Conservation (phyloP, 208 protist genomes). For the Acanthamoeba triangularis region DNA sequence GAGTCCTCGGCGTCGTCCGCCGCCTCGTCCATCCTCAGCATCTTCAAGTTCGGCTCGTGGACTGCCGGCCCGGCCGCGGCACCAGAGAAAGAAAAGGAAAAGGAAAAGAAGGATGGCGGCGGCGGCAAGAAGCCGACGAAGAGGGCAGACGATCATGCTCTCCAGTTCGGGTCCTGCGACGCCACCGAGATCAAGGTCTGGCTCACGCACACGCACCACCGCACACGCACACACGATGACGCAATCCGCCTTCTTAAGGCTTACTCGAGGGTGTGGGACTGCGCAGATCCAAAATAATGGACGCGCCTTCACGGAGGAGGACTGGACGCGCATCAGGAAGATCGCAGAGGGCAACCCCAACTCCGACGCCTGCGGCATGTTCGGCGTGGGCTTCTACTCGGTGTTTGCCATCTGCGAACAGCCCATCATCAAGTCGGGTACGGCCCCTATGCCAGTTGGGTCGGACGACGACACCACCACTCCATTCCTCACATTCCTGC, state of each 20-base stretch:
- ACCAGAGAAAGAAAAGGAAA: not conserved
- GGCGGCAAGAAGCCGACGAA: not conserved
- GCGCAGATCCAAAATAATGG: constrained; percentile 60
- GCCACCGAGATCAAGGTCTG: constrained; percentile 44
- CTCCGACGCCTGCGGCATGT: constrained; percentile 72
- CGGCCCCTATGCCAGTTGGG: not conserved
- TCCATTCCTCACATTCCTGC: not conserved
- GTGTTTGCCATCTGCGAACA: constrained; percentile 73
- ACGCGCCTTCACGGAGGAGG: constrained; percentile 31
- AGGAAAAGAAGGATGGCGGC: not conserved
- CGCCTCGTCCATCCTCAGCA: constrained; percentile 61
- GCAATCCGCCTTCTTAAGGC: not conserved
- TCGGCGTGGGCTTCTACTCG: constrained; percentile 71
- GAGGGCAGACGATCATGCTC: not conserved
- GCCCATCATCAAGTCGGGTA: constrained; percentile 74
- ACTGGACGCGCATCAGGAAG: constrained; percentile 71
- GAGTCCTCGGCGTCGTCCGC: constrained; percentile 47
- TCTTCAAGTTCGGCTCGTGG: constrained; percentile 73
- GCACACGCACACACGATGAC: not conserved
- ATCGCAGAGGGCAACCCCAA: constrained; percentile 73
- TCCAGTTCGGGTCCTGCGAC: constrained; percentile 19
- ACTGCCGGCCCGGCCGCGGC: not conserved
- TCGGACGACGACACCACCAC: not conserved
- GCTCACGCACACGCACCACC: not conserved
- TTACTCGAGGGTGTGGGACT: not conserved